Evolutionary conservation across 2,329 filamentous ascomycete species (phyloP), one percentile per base, ranked within the genome.

Genomic region (Pestalotiopsis fici): DNA sequence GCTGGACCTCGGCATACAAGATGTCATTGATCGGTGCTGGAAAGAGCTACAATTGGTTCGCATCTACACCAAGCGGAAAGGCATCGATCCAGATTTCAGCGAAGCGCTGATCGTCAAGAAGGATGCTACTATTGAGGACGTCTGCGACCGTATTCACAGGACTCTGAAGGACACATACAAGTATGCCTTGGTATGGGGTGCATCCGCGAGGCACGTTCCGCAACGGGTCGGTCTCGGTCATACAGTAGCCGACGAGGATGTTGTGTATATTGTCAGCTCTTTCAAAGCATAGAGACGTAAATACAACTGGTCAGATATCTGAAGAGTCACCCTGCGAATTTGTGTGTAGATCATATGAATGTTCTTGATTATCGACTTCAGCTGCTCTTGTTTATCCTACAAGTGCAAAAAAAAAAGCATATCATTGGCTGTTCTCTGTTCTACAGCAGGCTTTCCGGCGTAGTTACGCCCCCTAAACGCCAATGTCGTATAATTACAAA

Each of bases 111-210:
- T 99, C 77, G 96, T 99, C 72, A 87, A 97, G 67, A 90, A 86
- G 77, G 93, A 95, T 74, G 94, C 93, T 76, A 93, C 91, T 13
- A 94, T 99, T 76, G 96, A 98, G 82, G 95, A 99, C 80, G 96
- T 99, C 11, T 99, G 96, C 80, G 96, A 99, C 80, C 90, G 93
- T 74, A 93, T 99, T 72, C 96, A 99, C 82, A 87, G 96, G 69
- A 96, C 90, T 28, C 83, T 99, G 72, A 99, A 98, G 88, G 97
- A 99, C 70, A 97, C 94, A 4, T 99, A 98, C 87, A 99, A 98
- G 85, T 98, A 98, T 82, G 97, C 96, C 3, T 82, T 98, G 72
- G 96, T 99, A 0, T 99, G 97, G 97, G 96, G 96, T 4, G 95
- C 95, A 21, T 98, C 95, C 80, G 96, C 96, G 43, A 90, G 94